Percentiles rank a stretch among this genome's conserved stretches.
These are phyloP conservation scores for Clonostachys solani DNA, from an alignment of 2,329 filamentous ascomycete genomes.

Conservation along the genomic window DNA sequence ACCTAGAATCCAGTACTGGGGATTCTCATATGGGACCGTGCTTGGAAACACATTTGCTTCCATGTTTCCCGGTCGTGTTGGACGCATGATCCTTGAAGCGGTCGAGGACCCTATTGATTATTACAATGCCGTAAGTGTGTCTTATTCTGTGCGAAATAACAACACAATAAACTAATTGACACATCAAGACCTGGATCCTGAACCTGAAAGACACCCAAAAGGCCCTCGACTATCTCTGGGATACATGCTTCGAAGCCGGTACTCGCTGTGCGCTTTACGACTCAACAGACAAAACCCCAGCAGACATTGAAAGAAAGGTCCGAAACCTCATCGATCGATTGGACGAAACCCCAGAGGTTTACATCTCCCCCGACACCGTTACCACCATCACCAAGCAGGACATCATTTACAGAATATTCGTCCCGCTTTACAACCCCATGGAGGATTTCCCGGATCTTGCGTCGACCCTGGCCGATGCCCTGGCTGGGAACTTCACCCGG, in stretches of 20 bases:
- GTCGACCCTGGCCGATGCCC: constrained; percentile 9
- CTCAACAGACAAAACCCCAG: background rate
- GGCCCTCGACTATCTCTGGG: constrained; percentile 23
- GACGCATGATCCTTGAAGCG: constrained; percentile 34
- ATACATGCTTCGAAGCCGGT: constrained; percentile 24
- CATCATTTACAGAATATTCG: constrained; percentile 10
- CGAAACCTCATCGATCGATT: constrained; percentile 18
- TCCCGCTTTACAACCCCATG: constrained; percentile 1
- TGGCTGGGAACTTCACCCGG: background rate
- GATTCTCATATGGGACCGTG: constrained; percentile 39
- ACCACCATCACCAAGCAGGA: constrained; percentile 25
- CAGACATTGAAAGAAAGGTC: constrained; percentile 23
- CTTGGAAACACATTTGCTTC: constrained; percentile 28
- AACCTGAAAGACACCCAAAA: constrained; percentile 31
- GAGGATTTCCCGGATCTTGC: constrained; percentile 1
- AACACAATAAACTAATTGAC: background rate
- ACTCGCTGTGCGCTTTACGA: constrained; percentile 21
- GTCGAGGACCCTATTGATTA: constrained; percentile 31
- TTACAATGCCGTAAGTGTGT: constrained; percentile 17
- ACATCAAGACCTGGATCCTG: constrained; percentile 22
- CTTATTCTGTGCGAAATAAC: background rate
- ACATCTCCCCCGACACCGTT: constrained; percentile 9
- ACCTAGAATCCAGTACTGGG: constrained; percentile 38
- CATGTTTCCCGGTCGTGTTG: constrained; percentile 28
- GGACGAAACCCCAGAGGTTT: constrained; percentile 11